Percentiles rank a stretch among this genome's conserved stretches.
Evolutionary conservation across 1,284 basidiomycete species (phyloP).

Genomic region (Pyrrhoderma lamaoense): DNA sequence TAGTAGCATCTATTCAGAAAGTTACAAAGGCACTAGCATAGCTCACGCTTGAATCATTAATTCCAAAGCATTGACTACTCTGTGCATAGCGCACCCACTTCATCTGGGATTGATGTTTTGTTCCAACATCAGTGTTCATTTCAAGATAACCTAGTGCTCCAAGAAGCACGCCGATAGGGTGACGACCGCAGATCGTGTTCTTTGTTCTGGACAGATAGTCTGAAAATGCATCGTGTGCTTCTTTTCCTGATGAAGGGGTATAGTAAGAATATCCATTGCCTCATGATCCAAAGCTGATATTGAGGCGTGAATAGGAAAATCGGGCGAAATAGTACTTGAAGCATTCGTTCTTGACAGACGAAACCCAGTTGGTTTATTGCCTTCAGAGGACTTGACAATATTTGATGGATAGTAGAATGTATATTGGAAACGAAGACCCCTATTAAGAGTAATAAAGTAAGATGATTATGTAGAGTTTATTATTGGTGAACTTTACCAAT

Average conservation of each 20-base stretch:
- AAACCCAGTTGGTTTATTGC: conserved; percentile 34
- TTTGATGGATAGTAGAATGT: conserved; percentile 84
- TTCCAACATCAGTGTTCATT: conserved; percentile 18
- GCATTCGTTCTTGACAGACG: conserved; percentile 41
- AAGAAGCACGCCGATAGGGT: conserved; percentile 90
- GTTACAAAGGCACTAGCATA: conserved; percentile 85
- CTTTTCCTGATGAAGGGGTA: conserved; percentile 46
- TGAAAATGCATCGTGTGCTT: conserved; percentile 60
- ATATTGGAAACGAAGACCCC: conserved; percentile 87
- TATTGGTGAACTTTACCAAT: conserved; percentile 63
- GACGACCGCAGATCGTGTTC: conserved; percentile 96
- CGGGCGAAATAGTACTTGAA: conserved; percentile 33
- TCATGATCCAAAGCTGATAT: conserved; percentile 73
- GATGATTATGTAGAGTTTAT: not conserved
- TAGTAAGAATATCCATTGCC: conserved; percentile 66
- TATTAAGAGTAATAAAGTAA: conserved; percentile 28
- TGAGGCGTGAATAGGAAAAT: conserved; percentile 58
- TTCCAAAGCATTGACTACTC: conserved; percentile 66
- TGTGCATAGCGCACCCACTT: conserved; percentile 91
- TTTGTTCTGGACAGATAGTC: conserved; percentile 75
- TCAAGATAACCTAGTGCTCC: conserved; percentile 52
- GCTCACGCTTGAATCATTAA: conserved; percentile 85
- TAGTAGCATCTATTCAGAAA: conserved; percentile 29
- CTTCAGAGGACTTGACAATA: conserved; percentile 32
- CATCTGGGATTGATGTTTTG: conserved; percentile 34